These are phyloP conservation scores for Exophiala sp. DNA, from an alignment of 2,329 filamentous ascomycete species.

Conservation along the genomic window DNA sequence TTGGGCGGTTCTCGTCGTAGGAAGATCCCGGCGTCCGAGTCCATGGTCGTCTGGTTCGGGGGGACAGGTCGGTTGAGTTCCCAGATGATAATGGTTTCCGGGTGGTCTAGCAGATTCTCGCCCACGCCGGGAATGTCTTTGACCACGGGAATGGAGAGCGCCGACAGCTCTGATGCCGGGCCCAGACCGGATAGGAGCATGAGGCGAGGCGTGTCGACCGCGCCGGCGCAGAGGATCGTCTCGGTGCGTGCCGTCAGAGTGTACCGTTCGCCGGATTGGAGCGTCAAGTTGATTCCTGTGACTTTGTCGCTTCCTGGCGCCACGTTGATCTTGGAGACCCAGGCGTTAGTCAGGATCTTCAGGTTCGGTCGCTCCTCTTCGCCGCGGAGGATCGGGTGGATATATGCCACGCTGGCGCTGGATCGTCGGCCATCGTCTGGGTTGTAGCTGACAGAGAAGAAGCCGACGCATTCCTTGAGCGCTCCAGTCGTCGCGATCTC, in stretches of 20 bases:
- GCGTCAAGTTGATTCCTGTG: conserved; percentile 64
- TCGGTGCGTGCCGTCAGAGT: conserved; percentile 61
- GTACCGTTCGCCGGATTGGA: conserved; percentile 54
- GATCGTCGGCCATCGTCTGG: conserved; percentile 78
- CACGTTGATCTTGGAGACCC: conserved; percentile 77
- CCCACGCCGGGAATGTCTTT: conserved; percentile 57
- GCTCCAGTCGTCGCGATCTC: conserved; percentile 69
- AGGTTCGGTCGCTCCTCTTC: conserved; percentile 78
- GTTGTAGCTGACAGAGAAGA: conserved; percentile 88
- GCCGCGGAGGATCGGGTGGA: conserved; percentile 80
- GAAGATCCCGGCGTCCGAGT: conserved; percentile 85
- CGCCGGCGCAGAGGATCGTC: conserved; percentile 73
- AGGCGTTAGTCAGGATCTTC: conserved; percentile 79
- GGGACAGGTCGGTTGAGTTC: conserved; percentile 75
- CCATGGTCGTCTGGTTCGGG: conserved; percentile 78
- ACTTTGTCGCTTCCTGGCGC: conserved; percentile 51
- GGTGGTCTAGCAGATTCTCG: conserved; percentile 60
- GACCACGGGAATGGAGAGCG: conserved; percentile 53
- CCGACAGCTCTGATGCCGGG: conserved; percentile 46
- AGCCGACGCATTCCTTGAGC: conserved; percentile 71
- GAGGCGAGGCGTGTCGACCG: conserved; percentile 70
- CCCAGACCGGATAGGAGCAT: conserved; percentile 52
- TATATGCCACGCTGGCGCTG: conserved; percentile 84
- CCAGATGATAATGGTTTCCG: conserved; percentile 64
- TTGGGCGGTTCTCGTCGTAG: conserved; percentile 69